Evolutionary conservation across 805 yeast species (phyloP).

Genomic region (Saccharomycopsis sp.): DNA sequence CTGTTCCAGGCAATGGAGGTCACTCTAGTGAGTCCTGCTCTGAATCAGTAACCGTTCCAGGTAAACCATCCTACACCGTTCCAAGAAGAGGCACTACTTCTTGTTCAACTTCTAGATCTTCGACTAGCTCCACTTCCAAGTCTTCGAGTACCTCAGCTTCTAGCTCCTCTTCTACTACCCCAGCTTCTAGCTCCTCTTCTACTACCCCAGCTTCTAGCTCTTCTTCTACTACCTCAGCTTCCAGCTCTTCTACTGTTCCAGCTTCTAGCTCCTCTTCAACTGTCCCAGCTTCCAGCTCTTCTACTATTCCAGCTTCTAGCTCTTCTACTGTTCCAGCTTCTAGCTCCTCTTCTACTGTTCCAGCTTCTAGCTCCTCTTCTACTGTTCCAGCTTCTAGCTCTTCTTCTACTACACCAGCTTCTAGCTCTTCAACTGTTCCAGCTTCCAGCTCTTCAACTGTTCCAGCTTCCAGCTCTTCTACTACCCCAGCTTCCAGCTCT

Average conservation of each 20-base stretch:
- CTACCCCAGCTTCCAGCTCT: too few species aligned
- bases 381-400: conserved; percentile 10
- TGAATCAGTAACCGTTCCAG: not conserved
- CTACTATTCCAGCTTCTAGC: conserved; percentile 15
- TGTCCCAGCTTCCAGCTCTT: conserved; percentile 13
- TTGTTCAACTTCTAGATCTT: too few species aligned
- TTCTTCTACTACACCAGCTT: conserved; percentile 5
- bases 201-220: conserved; percentile 1
- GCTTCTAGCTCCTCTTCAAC: conserved; percentile 17
- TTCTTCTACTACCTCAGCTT: conserved; percentile 5
- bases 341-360: conserved; percentile 11
- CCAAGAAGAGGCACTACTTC: not conserved
- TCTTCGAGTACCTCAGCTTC: conserved; percentile 19
- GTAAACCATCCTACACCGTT: not conserved
- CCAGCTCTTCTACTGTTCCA: conserved; percentile 7
- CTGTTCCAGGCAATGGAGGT: not conserved
- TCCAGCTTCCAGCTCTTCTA: too few species aligned
- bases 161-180: not conserved
- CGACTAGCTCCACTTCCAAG: too few species aligned
- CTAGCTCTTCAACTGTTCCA: conserved; percentile 19
- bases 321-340: not conserved
- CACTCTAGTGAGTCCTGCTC: not conserved
- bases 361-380: conserved; percentile 3
- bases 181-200: conserved; percentile 5
- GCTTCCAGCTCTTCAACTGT: conserved; percentile 21